Evolutionary conservation across 2,329 filamentous ascomycete species (phyloP).

Genomic region (Polytolypa hystricis): DNA sequence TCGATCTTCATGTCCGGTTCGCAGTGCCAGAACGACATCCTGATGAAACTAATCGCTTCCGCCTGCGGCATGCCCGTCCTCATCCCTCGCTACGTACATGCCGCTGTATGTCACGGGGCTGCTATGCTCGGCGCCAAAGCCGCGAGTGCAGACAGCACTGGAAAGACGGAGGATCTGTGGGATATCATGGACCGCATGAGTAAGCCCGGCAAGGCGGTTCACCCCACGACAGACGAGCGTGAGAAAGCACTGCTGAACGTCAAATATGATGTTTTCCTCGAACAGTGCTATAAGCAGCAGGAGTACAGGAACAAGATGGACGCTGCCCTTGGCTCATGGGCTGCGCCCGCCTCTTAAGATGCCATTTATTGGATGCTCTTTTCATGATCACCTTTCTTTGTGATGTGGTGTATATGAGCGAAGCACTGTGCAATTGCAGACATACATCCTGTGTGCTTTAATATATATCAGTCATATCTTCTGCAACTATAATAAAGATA

Average conservation of each 20-base stretch:
- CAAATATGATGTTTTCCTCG: conserved; percentile 93
- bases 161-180: conserved; percentile 81
- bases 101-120: conserved; percentile 93
- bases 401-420: too few species aligned
- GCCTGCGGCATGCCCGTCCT: conserved; percentile 86
- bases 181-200: conserved; percentile 96
- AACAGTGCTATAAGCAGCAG: conserved; percentile 80
- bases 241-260: conserved; percentile 72
- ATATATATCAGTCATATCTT: too few species aligned
- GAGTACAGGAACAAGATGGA: conserved; percentile 71
- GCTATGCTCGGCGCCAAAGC: conserved; percentile 97
- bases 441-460: too few species aligned
- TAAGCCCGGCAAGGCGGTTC: conserved; percentile 77
- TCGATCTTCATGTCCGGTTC: conserved; percentile 99
- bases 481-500: too few species aligned
- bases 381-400: background rate
- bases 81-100: conserved; percentile 87
- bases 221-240: conserved; percentile 57
- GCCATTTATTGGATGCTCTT: background rate
- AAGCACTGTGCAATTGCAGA: too few species aligned
- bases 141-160: conserved; percentile 67
- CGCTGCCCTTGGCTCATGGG: conserved; percentile 40
- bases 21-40: conserved; percentile 87
- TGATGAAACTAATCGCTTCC: conserved; percentile 86
- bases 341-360: background rate